Conservation (phyloP, 2,329 filamentous ascomycete species). For the Trichothecium sympodiale region DNA sequence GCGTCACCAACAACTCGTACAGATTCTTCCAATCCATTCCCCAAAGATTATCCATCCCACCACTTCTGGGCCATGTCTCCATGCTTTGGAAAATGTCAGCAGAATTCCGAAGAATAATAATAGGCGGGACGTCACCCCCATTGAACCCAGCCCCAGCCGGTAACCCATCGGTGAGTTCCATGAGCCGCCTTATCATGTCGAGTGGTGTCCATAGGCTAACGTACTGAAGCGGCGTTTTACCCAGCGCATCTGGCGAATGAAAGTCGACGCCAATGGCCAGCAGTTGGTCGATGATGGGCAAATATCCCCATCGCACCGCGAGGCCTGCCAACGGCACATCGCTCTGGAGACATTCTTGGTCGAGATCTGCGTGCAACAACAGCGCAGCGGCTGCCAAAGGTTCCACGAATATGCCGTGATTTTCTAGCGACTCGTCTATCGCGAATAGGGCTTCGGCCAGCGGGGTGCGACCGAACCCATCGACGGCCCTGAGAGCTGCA, state of each 20-base stretch:
- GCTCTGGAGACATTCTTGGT: background rate
- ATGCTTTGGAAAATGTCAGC: background rate
- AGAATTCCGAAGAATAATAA: constrained; percentile 5
- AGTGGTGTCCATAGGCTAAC: constrained; percentile 4
- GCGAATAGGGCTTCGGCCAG: constrained; percentile 18
- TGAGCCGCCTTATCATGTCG: constrained; percentile 1
- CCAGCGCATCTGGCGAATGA: background rate
- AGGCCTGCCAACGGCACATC: background rate
- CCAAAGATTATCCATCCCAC: too few species aligned
- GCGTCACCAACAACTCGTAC: constrained; percentile 1
- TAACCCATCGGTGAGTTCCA: constrained; percentile 1
- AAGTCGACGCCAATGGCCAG: constrained; percentile 3
- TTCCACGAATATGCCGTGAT: background rate
- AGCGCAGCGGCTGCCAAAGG: background rate
- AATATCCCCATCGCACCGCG: constrained; percentile 5
- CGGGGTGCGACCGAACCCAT: constrained; percentile 16
- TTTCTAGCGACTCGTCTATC: constrained; percentile 2
- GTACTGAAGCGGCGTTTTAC: constrained; percentile 3
- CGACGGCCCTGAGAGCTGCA: background rate
- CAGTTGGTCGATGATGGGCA: constrained; percentile 3
- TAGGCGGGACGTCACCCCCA: constrained; percentile 2
- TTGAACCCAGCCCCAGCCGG: background rate
- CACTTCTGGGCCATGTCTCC: too few species aligned
- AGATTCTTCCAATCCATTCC: constrained; percentile 2
- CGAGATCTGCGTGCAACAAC: background rate